Conservation (phyloP, 176 grass and related monocot genomes). For the Miscanthus lutarioriparius region DNA sequence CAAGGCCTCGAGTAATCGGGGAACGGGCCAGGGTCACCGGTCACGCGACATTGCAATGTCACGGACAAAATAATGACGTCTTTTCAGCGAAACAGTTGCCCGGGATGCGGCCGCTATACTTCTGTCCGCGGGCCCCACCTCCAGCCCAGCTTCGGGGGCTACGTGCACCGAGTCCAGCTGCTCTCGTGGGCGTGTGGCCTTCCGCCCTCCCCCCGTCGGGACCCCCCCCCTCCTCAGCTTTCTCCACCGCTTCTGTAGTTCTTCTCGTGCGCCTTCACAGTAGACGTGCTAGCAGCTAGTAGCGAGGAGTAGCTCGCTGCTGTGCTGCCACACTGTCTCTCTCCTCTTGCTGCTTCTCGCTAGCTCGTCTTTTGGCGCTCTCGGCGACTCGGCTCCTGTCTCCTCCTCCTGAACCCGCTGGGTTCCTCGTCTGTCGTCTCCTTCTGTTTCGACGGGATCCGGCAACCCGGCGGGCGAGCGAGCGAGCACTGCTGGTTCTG, state of each 20-base stretch:
- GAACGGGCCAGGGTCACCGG: not conserved
- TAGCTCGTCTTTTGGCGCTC: constrained; percentile 42
- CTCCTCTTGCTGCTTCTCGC: constrained; percentile 20
- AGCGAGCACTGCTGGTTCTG: not conserved
- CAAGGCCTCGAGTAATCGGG: too few species aligned
- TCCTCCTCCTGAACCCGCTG: constrained; percentile 13
- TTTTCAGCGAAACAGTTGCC: constrained; percentile 23
- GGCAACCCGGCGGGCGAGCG: not conserved
- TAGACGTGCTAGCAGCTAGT: constrained; percentile 17
- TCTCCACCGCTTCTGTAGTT: not conserved
- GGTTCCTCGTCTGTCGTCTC: not conserved
- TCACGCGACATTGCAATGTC: constrained; percentile 10
- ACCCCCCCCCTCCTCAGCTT: not conserved
- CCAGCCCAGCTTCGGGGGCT: too few species aligned
- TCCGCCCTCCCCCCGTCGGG: not conserved
- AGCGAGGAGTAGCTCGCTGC: not conserved
- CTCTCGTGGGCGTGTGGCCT: not conserved
- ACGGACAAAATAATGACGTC: constrained; percentile 44
- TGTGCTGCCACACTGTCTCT: constrained; percentile 26
- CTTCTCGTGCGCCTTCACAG: constrained; percentile 25
- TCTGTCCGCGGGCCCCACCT: not conserved
- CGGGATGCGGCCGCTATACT: not conserved
- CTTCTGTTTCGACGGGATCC: constrained; percentile 19
- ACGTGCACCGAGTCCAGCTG: constrained; percentile 32
- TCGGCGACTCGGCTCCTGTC: constrained; percentile 14